phyloP scores from a whole-genome alignment of 1,284 basidiomycete genomes.

The Tylopilus sp. region DNA sequence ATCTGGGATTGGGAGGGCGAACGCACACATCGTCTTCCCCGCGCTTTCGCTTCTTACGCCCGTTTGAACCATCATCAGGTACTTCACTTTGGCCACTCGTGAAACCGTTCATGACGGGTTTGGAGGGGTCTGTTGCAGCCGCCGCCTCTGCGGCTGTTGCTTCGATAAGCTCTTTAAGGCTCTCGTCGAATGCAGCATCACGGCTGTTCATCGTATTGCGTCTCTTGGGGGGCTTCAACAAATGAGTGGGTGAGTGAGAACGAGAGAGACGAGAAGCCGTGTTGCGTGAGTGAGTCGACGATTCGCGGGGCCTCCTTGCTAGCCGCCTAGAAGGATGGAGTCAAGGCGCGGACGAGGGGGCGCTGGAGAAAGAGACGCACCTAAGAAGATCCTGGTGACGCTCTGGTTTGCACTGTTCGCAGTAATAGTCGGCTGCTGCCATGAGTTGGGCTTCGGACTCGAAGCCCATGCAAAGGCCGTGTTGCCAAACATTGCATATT shows the following conservation, averaged over 20 bases:
- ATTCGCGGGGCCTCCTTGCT: conserved; percentile 58
- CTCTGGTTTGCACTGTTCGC: conserved; percentile 91
- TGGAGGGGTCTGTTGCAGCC: conserved; percentile 38
- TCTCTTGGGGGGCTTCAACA: conserved; percentile 68
- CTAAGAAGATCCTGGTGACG: conserved; percentile 76
- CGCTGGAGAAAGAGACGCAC: conserved; percentile 41
- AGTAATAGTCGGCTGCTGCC: conserved; percentile 82
- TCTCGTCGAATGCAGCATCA: conserved; percentile 92
- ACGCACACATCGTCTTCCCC: conserved; percentile 66
- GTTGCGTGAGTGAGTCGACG: conserved; percentile 56
- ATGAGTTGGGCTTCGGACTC: conserved; percentile 80
- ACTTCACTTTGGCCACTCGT: conserved; percentile 41
- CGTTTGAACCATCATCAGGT: conserved; percentile 42
- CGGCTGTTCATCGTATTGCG: conserved; percentile 97
- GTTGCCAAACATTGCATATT: conserved; percentile 97
- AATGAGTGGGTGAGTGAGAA: conserved; percentile 66
- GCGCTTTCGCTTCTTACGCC: conserved; percentile 71
- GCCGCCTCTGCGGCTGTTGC: conserved; percentile 65
- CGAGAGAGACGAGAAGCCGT: conserved; percentile 60
- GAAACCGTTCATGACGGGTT: conserved; percentile 23
- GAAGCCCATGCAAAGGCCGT: conserved; percentile 95
- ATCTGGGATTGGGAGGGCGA: conserved; percentile 6
- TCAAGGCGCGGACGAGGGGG: conserved; percentile 9
- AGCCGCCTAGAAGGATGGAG: conserved; percentile 46
- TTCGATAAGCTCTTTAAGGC: conserved; percentile 67